Conservation (phyloP, 805 yeast genomes). For the Saturnispora quitensis region DNA sequence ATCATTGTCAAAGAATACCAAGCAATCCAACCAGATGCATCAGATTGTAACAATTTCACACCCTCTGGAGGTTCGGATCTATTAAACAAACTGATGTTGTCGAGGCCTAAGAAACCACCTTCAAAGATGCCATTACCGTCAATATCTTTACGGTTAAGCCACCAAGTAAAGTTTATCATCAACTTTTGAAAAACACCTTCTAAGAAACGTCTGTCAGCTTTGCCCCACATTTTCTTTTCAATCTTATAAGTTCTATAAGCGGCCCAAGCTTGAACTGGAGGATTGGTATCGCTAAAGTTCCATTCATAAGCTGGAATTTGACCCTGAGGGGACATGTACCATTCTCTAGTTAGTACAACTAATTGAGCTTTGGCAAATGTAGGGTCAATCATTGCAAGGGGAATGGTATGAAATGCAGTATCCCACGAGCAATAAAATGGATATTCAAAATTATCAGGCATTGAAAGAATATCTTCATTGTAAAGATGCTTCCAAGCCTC, state of each 20-base stretch:
- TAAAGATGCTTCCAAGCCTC: slow-evolving; percentile 83
- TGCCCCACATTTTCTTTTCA: slow-evolving; percentile 78
- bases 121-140: slow-evolving; percentile 86
- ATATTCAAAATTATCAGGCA: slow-evolving; percentile 95
- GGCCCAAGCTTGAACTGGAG: slow-evolving; percentile 97
- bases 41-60: slow-evolving; percentile 85
- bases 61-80: slow-evolving; percentile 95
- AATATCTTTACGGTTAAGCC: slow-evolving; percentile 88
- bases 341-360: slow-evolving; percentile 78
- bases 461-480: slow-evolving; percentile 76
- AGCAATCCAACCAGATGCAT: slow-evolving; percentile 97
- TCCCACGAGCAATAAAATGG: slow-evolving; percentile 98
- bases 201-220: slow-evolving; percentile 69
- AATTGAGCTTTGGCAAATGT: slow-evolving; percentile 84
- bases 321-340: slow-evolving; percentile 99
- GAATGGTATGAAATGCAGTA: slow-evolving; percentile 89
- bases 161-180: slow-evolving; percentile 87
- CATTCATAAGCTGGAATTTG: slow-evolving; percentile 95
- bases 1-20: slow-evolving; percentile 85
- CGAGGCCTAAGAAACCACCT: slow-evolving; percentile 90
- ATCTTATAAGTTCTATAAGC: slow-evolving; percentile 79
- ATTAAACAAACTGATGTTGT: slow-evolving; percentile 87
- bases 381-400: slow-evolving; percentile 89
- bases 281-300: slow-evolving; percentile 93
- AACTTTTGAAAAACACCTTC: slow-evolving; percentile 91